These are phyloP conservation scores for Umbellularia californica DNA, from an alignment of 164 flowering plant species.

Conservation along the genomic window DNA sequence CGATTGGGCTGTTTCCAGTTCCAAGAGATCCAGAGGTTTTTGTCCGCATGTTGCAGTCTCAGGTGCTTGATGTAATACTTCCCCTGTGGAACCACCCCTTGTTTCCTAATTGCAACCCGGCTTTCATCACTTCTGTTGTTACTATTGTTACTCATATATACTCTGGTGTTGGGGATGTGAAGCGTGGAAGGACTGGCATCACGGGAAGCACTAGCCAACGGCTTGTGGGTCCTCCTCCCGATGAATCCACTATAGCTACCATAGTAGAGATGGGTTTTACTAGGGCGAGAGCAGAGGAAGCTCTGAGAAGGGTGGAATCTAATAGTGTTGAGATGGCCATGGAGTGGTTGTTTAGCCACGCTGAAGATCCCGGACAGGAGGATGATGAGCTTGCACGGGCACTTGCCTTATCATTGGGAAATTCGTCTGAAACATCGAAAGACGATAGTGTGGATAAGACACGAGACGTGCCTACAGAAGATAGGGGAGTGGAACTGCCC, in stretches of 20 bases:
- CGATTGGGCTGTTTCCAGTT: slow-evolving; percentile 79
- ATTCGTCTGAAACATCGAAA: slow-evolving; percentile 64
- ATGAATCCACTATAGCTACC: slow-evolving; percentile 76
- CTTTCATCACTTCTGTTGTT: slow-evolving; percentile 55
- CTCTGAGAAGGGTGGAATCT: slow-evolving; percentile 69
- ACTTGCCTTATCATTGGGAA: slow-evolving; percentile 86
- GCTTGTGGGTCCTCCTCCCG: slow-evolving; percentile 67
- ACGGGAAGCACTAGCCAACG: slow-evolving; percentile 50
- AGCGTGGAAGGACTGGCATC: slow-evolving; percentile 46
- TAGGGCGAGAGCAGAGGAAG: slow-evolving; percentile 92
- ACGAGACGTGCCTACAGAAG: slow-evolving; percentile 46
- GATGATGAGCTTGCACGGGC: slow-evolving; percentile 97
- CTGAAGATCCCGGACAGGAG: slow-evolving; percentile 92
- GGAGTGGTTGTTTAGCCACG: slow-evolving; percentile 92
- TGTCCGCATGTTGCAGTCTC: slow-evolving; percentile 80
- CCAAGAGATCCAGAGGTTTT: slow-evolving; percentile 86
- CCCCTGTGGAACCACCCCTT: slow-evolving; percentile 89
- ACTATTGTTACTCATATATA: slow-evolving; percentile 70
- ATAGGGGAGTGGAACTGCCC: slow-evolving; percentile 48
- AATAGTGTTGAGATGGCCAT: slow-evolving; percentile 97
- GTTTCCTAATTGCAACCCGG: slow-evolving; percentile 65
- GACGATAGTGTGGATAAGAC: slow-evolving; percentile 53
- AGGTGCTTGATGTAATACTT: slow-evolving; percentile 80
- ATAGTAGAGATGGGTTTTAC: slow-evolving; percentile 96
- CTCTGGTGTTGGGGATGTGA: slow-evolving; percentile 79